Evolutionary conservation across 768 basidiomycete genomes (phyloP), one percentile per base, ranked within the genome.

Genomic region (Pulveroboletus frians): DNA sequence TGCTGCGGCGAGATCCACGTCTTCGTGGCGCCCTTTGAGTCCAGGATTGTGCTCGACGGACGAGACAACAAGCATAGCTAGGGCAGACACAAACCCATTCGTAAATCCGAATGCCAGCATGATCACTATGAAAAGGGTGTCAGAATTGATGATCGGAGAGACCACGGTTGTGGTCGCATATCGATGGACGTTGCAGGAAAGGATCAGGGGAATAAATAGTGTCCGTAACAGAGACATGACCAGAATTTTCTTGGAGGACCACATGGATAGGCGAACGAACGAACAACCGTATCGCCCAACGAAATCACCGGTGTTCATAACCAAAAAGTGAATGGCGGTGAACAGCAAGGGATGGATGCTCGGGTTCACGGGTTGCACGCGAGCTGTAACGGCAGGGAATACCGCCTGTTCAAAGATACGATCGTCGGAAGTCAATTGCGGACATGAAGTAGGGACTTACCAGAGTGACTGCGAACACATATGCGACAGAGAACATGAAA

Each of bases 1-100:
- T 0, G 85, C 88, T 8, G 91, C 92, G 3, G 89, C 90, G 10
- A 87, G 75, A 58, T 94, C 92, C 21, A 92, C 85, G 60, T 93
- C 88, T 50, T 88, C 84, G 43, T 74, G 73, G 39, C 78, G 72
- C 5, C 84, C 83, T 56, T 79, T 76, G 43, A 94, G 68, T 35
- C 76, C 73, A 11, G 82, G 81, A 61, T 94, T 94, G 58, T 92
- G 85, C 53, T 84, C 79, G 3, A 89, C 68, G 3, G 89, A 92
- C 1, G 92, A 80, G 7, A 85, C 88, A 27, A 85, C 73, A 72
- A 95, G 92, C 80, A 91, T 82, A 62, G 83, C 83, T 49, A 88
- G 55, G 53, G 84, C 32, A 21, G 32, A 6, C 10, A 34, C 43
- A 23, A 23, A 44, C 21, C 32, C 32, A 6, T 88, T 92, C 9